Conservation (phyloP, 73 alveolate species). For the Paramecium sexaurelia region DNA sequence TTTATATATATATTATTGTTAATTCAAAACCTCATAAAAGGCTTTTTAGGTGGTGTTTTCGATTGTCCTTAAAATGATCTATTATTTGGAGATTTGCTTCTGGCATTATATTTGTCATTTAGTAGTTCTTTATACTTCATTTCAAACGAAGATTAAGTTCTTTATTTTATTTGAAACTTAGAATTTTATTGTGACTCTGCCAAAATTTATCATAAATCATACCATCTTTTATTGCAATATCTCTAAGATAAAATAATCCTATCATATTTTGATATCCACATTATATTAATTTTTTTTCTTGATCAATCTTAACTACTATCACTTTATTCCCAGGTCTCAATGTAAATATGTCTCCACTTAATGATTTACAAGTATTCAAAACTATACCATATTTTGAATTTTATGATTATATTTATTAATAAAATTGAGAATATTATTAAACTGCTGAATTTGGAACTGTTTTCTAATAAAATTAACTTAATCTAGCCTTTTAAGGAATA, state of each 20-base stretch:
- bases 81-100: background rate
- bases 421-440: background rate
- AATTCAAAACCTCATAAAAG: constrained; percentile 5
- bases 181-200: background rate
- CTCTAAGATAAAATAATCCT: constrained; percentile 30
- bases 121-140: background rate
- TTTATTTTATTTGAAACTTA: background rate
- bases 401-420: background rate
- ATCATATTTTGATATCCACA: constrained; percentile 40
- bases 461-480: background rate
- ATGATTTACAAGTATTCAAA: constrained; percentile 38
- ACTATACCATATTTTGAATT: background rate
- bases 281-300: background rate
- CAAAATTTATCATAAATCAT: background rate
- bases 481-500: background rate
- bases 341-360: constrained; percentile 40
- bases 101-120: background rate
- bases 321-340: constrained; percentile 48
- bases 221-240: constrained; percentile 51
- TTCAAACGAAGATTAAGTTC: constrained; percentile 42
- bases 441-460: background rate
- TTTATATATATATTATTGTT: background rate
- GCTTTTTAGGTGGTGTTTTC: background rate
- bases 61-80: background rate
- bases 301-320: background rate